A percentile compares a stretch with the other conserved stretches of the same genome.
phyloP scores from a whole-genome alignment of 1,139 yeast genomes.

The Yamadazyma jaroonii region DNA sequence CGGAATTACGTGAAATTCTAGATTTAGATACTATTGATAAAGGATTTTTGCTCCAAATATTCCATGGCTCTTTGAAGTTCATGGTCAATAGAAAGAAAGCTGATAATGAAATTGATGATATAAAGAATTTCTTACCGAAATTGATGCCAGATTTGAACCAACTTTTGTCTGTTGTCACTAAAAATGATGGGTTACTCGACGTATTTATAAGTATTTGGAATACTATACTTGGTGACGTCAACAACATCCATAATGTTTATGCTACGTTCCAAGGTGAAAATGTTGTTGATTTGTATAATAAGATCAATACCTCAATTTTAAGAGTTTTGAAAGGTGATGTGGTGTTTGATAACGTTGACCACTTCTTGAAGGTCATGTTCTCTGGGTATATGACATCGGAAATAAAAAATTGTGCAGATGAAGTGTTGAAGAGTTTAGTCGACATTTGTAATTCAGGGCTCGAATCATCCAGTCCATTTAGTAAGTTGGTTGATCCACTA shows the following conservation, averaged over 20 bases:
- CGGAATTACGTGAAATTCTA: slow-evolving; percentile 19
- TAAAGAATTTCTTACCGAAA: slow-evolving; percentile 18
- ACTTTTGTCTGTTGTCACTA: slow-evolving; percentile 21
- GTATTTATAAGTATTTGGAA: slow-evolving; percentile 33
- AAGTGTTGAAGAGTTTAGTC: background rate
- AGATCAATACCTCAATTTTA: slow-evolving; percentile 23
- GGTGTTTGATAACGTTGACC: slow-evolving; percentile 14
- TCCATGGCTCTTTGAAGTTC: slow-evolving; percentile 25
- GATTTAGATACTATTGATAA: slow-evolving; percentile 22
- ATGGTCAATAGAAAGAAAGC: slow-evolving; percentile 17
- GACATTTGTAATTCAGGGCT: no score
- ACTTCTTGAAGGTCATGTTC: slow-evolving; percentile 11
- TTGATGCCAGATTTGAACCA: slow-evolving; percentile 23
- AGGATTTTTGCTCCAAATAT: slow-evolving; percentile 21
- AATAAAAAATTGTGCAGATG: slow-evolving; percentile 10
- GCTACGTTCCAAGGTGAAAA: slow-evolving; percentile 24
- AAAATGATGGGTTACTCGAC: slow-evolving; percentile 16
- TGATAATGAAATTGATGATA: slow-evolving; percentile 18
- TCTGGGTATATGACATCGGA: slow-evolving; percentile 4
- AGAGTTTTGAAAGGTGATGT: slow-evolving; percentile 11
- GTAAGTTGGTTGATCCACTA: background rate
- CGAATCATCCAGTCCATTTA: no score
- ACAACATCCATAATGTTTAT: slow-evolving; percentile 17
- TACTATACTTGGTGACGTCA: slow-evolving; percentile 19
- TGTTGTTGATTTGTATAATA: slow-evolving; percentile 24